Evolutionary conservation across 495 filamentous ascomycete species (phyloP).

Genomic region (Aspergillus incahuasiensis): DNA sequence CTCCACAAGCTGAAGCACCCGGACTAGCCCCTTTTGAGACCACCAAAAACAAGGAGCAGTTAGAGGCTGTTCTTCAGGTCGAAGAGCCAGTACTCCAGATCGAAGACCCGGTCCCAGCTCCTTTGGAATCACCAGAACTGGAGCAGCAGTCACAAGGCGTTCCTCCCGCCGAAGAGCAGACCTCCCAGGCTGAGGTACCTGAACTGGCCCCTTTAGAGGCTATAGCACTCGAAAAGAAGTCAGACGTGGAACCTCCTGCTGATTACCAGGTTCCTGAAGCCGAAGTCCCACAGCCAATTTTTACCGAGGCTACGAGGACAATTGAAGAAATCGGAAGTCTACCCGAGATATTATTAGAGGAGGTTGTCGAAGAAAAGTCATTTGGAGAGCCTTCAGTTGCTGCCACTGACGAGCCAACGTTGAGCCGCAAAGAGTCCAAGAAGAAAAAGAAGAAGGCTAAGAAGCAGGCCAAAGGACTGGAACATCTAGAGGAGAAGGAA

Average conservation of each 20-base stretch:
- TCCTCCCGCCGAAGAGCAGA: background rate
- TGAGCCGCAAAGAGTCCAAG: conserved; percentile 23
- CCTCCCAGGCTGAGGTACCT: background rate
- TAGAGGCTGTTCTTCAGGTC: background rate
- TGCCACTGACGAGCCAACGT: conserved; percentile 8
- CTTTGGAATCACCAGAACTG: background rate
- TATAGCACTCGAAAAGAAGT: no score
- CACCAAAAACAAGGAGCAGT: background rate
- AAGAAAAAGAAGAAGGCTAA: conserved; percentile 30
- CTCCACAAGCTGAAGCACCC: background rate
- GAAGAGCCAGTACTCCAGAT: background rate
- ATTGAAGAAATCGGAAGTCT: conserved; percentile 10
- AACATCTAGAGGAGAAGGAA: conserved; percentile 14
- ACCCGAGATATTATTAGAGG: no score
- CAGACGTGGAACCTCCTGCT: background rate
- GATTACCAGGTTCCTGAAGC: no score
- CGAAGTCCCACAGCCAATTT: background rate
- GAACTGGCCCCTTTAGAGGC: no score
- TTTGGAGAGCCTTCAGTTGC: background rate
- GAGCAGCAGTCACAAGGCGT: conserved; percentile 12
- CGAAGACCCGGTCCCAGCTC: background rate
- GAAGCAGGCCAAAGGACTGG: conserved; percentile 14
- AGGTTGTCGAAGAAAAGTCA: no score
- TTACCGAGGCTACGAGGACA: background rate
- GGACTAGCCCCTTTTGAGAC: background rate